Evolutionary conservation across 1,139 yeast species (phyloP).

Genomic region (Saccharomycopsis phalli): DNA sequence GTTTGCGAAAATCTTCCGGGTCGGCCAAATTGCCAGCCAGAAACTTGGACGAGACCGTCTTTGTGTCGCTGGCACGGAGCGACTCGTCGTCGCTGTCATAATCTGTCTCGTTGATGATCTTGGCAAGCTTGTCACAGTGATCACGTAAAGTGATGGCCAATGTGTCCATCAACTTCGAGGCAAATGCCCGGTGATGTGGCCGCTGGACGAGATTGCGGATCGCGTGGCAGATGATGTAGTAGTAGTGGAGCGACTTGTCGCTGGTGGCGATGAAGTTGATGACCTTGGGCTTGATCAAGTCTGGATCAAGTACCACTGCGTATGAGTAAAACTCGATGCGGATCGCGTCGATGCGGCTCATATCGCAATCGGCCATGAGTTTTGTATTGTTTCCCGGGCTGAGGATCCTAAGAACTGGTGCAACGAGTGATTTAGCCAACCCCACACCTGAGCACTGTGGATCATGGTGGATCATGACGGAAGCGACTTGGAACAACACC

Average conservation of each 20-base stretch:
- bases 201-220: constrained; percentile 7
- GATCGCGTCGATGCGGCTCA: constrained; percentile 21
- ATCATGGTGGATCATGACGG: constrained; percentile 37
- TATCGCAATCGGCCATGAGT: constrained; percentile 20
- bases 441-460: constrained; percentile 38
- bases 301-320: constrained; percentile 24
- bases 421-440: constrained; percentile 36
- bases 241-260: constrained; percentile 17
- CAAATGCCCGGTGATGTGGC: constrained; percentile 16
- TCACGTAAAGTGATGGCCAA: constrained; percentile 18
- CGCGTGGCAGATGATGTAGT: constrained; percentile 16
- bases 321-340: constrained; percentile 25
- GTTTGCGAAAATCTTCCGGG: background rate
- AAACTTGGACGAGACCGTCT: constrained; percentile 13
- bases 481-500: constrained; percentile 31
- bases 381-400: constrained; percentile 22
- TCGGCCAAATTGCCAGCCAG: constrained; percentile 7
- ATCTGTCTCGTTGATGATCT: constrained; percentile 17
- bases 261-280: constrained; percentile 20
- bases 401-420: constrained; percentile 31
- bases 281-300: constrained; percentile 24
- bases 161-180: constrained; percentile 15
- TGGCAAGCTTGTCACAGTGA: constrained; percentile 12
- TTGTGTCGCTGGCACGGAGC: constrained; percentile 5
- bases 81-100: constrained; percentile 14